Conservation (phyloP, 495 filamentous ascomycete genomes). For the Filosporella fistucella region DNA sequence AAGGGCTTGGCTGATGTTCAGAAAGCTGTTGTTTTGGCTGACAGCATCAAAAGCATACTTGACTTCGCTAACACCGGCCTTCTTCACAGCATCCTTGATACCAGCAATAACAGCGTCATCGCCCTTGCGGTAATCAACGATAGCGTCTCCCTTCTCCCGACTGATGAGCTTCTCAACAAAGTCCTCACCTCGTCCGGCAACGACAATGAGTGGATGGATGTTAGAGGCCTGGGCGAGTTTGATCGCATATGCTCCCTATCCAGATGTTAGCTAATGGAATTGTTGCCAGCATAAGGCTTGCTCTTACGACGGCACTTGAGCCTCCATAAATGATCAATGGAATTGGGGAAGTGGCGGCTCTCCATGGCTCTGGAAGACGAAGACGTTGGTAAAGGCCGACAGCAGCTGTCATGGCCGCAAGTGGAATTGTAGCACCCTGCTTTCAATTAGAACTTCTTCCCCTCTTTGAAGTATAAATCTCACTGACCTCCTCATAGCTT, state of each 20-base stretch:
- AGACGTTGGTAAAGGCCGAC: constrained; percentile 57
- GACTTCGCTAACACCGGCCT: constrained; percentile 26
- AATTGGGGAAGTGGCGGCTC: constrained; percentile 32
- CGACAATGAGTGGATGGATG: constrained; percentile 67
- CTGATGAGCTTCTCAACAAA: constrained; percentile 61
- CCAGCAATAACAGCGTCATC: constrained; percentile 46
- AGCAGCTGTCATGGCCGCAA: constrained; percentile 72
- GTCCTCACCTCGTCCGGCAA: constrained; percentile 56
- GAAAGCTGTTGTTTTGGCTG: constrained; percentile 41
- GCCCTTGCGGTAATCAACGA: constrained; percentile 69
- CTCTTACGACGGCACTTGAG: constrained; percentile 47
- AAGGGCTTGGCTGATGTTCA: constrained; percentile 43
- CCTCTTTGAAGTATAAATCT: background rate
- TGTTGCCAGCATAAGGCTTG: background rate
- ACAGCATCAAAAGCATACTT: constrained; percentile 59
- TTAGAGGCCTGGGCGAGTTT: constrained; percentile 63
- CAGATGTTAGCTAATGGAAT: background rate
- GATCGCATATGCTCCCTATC: constrained; percentile 60
- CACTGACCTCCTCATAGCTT: constrained; percentile 57
- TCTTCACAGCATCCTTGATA: constrained; percentile 42
- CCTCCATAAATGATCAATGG: constrained; percentile 61
- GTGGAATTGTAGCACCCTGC: constrained; percentile 59
- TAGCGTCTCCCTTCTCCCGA: constrained; percentile 57
- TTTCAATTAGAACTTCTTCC: background rate
- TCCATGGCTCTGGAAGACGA: constrained; percentile 62